phyloP scores from a whole-genome alignment of 345 rosid species.

The Adansonia digitata region DNA sequence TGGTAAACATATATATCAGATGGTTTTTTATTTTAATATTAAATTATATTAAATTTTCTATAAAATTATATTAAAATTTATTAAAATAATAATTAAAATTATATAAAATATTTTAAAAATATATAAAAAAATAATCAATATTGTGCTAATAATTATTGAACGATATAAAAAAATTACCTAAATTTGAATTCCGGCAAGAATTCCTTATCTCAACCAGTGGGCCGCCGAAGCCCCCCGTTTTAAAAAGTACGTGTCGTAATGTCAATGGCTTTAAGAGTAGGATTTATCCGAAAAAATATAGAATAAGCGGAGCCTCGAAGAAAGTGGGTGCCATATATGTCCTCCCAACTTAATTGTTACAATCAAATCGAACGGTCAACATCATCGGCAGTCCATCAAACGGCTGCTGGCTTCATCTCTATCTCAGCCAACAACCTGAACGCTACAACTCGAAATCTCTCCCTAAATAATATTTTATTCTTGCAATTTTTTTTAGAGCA shows the following conservation, averaged over 20 bases:
- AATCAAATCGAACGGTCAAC: not conserved
- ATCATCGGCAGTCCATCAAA: not conserved
- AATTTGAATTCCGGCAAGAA: no score
- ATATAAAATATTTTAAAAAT: no score
- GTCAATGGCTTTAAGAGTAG: not conserved
- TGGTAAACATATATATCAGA: no score
- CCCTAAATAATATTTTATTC: not conserved
- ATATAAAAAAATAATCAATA: no score
- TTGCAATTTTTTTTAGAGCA: not conserved
- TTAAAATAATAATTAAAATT: no score
- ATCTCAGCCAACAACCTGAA: not conserved
- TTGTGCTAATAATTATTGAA: no score
- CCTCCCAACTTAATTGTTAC: not conserved
- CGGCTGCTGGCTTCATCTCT: not conserved
- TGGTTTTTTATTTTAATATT: no score
- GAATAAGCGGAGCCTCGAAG: not conserved
- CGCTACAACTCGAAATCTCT: not conserved
- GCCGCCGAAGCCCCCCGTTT: not conserved
- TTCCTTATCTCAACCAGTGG: not conserved
- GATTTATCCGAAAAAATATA: not conserved
- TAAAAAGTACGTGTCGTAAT: not conserved
- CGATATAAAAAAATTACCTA: no score
- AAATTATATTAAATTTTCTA: no score
- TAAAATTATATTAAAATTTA: no score
- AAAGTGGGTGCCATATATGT: not conserved